Evolutionary conservation across 176 grass and related monocot genomes (phyloP).

Genomic region (Avena insularis): DNA sequence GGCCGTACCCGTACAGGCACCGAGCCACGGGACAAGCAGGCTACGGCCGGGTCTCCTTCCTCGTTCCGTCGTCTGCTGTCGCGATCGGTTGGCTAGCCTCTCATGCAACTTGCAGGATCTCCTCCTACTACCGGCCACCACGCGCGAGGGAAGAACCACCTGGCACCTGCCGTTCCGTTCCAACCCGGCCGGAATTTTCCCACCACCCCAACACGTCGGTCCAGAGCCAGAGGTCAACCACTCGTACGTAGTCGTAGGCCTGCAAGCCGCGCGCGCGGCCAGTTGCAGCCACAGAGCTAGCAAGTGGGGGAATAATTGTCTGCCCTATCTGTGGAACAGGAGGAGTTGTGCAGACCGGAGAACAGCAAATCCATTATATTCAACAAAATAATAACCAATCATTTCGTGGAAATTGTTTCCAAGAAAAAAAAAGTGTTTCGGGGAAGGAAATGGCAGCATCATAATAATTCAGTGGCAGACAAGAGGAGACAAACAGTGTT

Average conservation of each 20-base stretch:
- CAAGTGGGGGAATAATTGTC: constrained; percentile 12
- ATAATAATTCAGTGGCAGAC: neutral
- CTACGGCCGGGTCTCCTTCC: neutral
- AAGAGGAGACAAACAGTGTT: neutral
- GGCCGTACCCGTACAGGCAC: no score
- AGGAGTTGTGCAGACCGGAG: neutral
- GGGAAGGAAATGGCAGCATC: neutral
- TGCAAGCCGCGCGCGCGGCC: neutral
- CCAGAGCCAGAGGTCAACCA: neutral
- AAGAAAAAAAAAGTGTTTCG: neutral
- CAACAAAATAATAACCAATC: neutral
- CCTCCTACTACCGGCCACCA: neutral
- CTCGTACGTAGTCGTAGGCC: neutral
- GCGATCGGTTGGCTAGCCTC: neutral
- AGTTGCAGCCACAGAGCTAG: neutral
- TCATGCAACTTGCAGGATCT: neutral
- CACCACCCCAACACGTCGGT: neutral
- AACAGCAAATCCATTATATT: neutral
- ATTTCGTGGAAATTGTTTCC: neutral
- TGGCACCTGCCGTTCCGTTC: neutral
- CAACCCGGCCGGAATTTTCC: neutral
- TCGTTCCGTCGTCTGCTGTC: neutral
- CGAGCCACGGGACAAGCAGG: no score
- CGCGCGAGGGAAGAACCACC: neutral
- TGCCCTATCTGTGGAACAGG: neutral